Base-by-base conservation (phyloP, 257 asterid genomes). In the Eucommia ulmoides region DNA sequence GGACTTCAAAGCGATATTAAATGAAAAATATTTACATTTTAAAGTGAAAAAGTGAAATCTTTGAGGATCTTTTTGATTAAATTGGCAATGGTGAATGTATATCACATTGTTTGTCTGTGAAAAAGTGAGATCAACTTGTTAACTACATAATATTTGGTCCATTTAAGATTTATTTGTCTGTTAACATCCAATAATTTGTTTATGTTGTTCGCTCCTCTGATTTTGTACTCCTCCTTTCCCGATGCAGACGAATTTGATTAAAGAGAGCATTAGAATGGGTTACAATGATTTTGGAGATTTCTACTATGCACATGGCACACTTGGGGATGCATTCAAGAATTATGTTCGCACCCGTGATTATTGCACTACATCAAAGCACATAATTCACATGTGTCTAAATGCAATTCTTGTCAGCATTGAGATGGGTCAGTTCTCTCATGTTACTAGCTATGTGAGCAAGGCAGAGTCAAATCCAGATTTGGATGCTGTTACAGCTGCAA, bases 251-350 rank as follows among this genome's bases (percentile, higher is more conserved):
- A 91, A 86, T 69, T 71, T 91, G 76, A 86, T 91, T 59, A 91
- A 86, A 67, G 96, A 86, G 78, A 86, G 99, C 79, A 91, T 91
- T 58, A 74, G 97, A 41, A 86, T 91, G 99, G 99, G 99, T 20
- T 83, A 81, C 81, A 86, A 91, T 72, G 96, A 91, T 69, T 91
- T 83, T 63, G 99, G 99, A 19, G 97, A 91, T 60, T 91, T 81
- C 51, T 79, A 83, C 66, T 86, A 83, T 65, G 83, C 85, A 1
- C 97, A 83, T 26, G 99, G 99, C 46, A 73, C 65, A 22, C 87
- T 86, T 62, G 84, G 88, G 2, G 96, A 91, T 50, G 97, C 99
- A 25, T 91, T 86, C 52, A 86, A 83, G 73, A 83, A 73, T 65
- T 91, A 83, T 50, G 87, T 83, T 44, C 96, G 99, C 24, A 83